Evolutionary conservation across 2,329 filamentous ascomycete species (phyloP).

Genomic region (Sphaceloma murrayae): DNA sequence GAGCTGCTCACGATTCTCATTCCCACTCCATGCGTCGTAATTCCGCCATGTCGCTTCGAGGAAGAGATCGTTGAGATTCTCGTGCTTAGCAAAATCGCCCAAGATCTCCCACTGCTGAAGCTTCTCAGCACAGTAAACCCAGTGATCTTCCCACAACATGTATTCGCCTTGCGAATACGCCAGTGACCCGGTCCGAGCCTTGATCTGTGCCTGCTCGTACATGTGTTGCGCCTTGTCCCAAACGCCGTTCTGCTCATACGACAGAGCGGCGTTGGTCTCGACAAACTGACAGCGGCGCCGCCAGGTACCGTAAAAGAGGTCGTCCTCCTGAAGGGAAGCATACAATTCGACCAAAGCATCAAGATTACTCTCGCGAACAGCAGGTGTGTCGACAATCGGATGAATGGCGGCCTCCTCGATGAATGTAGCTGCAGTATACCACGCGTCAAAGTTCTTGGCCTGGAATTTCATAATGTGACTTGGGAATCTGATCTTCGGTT

Average conservation of each 20-base stretch:
- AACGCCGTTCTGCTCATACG: conserved; percentile 97
- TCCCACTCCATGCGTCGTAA: conserved; percentile 85
- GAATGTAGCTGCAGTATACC: conserved; percentile 89
- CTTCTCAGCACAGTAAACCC: conserved; percentile 95
- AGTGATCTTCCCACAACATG: conserved; percentile 99
- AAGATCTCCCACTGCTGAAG: conserved; percentile 98
- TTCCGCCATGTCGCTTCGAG: conserved; percentile 93
- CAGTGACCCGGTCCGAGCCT: conserved; percentile 88
- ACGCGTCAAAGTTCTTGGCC: conserved; percentile 86
- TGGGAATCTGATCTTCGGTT: conserved; percentile 82
- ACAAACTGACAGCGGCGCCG: conserved; percentile 89
- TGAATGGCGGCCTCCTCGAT: conserved; percentile 82
- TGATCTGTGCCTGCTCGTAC: conserved; percentile 94
- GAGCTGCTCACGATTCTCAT: conserved; percentile 77
- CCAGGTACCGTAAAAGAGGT: conserved; percentile 97
- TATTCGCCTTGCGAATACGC: conserved; percentile 96
- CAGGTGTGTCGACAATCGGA: conserved; percentile 72
- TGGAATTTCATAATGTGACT: conserved; percentile 94
- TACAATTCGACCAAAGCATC: conserved; percentile 95
- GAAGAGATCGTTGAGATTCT: conserved; percentile 94
- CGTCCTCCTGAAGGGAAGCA: conserved; percentile 80
- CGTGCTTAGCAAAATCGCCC: conserved; percentile 95
- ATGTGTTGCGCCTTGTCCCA: conserved; percentile 98
- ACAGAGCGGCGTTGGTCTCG: conserved; percentile 92
- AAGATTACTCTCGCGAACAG: conserved; percentile 83